These are phyloP conservation scores for Penicillium pancosmium DNA, from an alignment of 495 filamentous ascomycete genomes.

Conservation along the genomic window DNA sequence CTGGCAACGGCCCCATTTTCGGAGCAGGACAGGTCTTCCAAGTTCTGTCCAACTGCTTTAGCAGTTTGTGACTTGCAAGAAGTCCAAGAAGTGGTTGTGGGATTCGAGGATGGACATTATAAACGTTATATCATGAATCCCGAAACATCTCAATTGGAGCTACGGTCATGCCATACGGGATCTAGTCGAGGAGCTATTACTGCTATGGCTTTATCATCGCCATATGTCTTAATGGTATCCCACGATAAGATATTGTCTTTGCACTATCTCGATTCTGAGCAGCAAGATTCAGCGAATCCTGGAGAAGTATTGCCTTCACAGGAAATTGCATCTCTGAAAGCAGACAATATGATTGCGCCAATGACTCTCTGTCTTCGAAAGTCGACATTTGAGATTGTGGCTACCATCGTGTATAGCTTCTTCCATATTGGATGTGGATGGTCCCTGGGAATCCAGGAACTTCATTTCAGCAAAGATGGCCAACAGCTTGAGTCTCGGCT, in stretches of 20 bases:
- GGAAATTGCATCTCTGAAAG: conserved; percentile 78
- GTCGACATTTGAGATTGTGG: conserved; percentile 61
- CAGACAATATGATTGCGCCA: conserved; percentile 78
- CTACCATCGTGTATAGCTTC: conserved; percentile 81
- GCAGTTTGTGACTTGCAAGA: conserved; percentile 52
- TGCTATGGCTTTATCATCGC: conserved; percentile 71
- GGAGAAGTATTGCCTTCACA: conserved; percentile 42
- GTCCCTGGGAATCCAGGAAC: conserved; percentile 88
- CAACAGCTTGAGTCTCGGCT: conserved; percentile 59
- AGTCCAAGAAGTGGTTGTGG: conserved; percentile 57
- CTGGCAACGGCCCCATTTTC: conserved; percentile 31
- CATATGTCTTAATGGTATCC: conserved; percentile 80
- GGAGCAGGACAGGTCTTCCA: conserved; percentile 4
- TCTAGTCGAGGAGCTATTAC: conserved; percentile 67
- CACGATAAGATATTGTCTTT: conserved; percentile 70
- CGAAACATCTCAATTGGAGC: conserved; percentile 40
- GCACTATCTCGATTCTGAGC: conserved; percentile 58
- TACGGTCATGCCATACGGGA: conserved; percentile 56
- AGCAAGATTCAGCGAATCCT: conserved; percentile 6
- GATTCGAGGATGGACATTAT: conserved; percentile 78
- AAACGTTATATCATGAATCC: conserved; percentile 64
- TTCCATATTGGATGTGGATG: conserved; percentile 65
- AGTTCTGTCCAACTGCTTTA: conserved; percentile 65
- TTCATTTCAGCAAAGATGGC: conserved; percentile 62
- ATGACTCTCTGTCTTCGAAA: conserved; percentile 75